Percentiles rank a stretch among this genome's conserved stretches.
These are phyloP conservation scores for Paramecium caudatum DNA, from an alignment of 73 alveolate genomes.

Conservation along the genomic window DNA sequence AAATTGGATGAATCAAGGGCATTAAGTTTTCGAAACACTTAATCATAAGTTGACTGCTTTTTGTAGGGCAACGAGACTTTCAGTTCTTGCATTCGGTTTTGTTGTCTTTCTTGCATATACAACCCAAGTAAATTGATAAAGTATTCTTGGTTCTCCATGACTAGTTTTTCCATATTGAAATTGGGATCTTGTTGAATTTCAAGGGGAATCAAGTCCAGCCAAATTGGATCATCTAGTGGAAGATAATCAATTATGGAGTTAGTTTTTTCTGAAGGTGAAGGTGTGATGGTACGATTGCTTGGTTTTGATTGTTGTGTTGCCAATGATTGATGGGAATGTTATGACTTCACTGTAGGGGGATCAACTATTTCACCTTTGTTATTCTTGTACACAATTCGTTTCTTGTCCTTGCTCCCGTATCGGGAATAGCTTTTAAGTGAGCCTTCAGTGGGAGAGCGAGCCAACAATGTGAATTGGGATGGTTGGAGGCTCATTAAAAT, in stretches of 20 bases:
- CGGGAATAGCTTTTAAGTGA: constrained; percentile 27
- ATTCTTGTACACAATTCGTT: constrained; percentile 27
- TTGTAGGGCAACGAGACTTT: constrained; percentile 48
- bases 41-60: constrained; percentile 31
- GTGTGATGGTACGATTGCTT: constrained; percentile 23
- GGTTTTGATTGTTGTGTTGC: background rate
- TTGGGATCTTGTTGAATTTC: constrained; percentile 44
- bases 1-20: background rate
- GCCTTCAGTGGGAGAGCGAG: constrained; percentile 58
- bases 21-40: background rate
- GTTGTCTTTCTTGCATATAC: constrained; percentile 41
- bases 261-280: constrained; percentile 10
- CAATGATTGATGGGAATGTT: background rate
- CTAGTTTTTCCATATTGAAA: constrained; percentile 20
- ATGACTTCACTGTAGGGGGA: background rate
- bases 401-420: constrained; percentile 7
- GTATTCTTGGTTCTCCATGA: constrained; percentile 57
- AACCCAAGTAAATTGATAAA: constrained; percentile 48
- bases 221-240: constrained; percentile 61
- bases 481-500: constrained; percentile 21
- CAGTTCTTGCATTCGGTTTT: constrained; percentile 37
- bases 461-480: constrained; percentile 8
- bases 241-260: constrained; percentile 14
- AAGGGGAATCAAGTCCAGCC: constrained; percentile 50
- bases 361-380: constrained; percentile 48